These are phyloP conservation scores for Cyberlindnera bimundalis DNA, from an alignment of 805 yeast species.

Conservation along the genomic window DNA sequence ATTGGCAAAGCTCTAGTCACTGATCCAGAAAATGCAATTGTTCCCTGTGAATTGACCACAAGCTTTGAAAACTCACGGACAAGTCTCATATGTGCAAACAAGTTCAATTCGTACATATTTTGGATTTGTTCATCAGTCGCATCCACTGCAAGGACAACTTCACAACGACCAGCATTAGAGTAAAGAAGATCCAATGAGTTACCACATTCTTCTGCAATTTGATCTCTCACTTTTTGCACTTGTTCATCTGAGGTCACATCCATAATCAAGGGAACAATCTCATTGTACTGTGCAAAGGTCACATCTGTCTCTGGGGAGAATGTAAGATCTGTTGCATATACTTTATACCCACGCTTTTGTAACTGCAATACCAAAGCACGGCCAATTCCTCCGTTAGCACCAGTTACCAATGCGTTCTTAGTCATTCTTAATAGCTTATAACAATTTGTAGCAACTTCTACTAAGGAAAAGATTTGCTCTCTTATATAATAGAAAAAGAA, in stretches of 20 bases:
- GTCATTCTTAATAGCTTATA: no score
- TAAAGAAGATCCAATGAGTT: constrained; percentile 37
- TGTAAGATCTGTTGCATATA: constrained; percentile 34
- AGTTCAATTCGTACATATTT: constrained; percentile 32
- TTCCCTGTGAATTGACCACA: constrained; percentile 36
- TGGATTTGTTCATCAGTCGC: constrained; percentile 29
- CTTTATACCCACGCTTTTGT: constrained; percentile 37
- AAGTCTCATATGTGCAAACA: constrained; percentile 37
- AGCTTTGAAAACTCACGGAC: constrained; percentile 35
- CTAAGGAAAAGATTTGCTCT: no score
- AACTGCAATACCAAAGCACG: constrained; percentile 44
- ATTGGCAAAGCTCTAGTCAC: constrained; percentile 36
- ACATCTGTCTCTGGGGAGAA: constrained; percentile 29
- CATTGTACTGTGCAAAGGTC: constrained; percentile 17
- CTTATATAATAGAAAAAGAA: no score
- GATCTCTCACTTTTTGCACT: constrained; percentile 27
- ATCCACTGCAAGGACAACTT: constrained; percentile 33
- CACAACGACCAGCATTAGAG: constrained; percentile 39
- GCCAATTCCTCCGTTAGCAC: constrained; percentile 62
- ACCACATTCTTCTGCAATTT: constrained; percentile 25
- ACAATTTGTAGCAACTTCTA: no score
- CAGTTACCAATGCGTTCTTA: constrained; percentile 49
- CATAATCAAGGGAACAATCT: constrained; percentile 10
- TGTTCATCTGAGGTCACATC: constrained; percentile 36
- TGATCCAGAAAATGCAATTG: constrained; percentile 39